Evolutionary conservation across 352 stramenopile species (phyloP).

Genomic region (Phytopythium litorale): DNA sequence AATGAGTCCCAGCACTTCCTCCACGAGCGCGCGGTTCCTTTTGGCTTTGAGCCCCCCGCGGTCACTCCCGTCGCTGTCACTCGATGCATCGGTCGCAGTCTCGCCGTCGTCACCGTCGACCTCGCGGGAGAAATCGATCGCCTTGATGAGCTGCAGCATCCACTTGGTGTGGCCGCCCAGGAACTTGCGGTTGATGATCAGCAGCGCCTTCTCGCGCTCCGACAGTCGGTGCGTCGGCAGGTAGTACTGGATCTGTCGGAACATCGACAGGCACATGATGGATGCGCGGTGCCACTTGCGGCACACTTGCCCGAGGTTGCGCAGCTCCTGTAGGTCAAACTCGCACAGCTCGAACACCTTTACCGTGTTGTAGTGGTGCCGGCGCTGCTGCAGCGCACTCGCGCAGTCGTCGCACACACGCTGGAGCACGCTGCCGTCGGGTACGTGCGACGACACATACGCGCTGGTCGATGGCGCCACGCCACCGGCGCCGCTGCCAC

Average conservation of each 20-base stretch:
- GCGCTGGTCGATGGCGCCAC: conserved; percentile 23
- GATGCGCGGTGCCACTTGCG: conserved; percentile 83
- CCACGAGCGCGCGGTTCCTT: conserved; percentile 31
- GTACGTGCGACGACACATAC: conserved; percentile 41
- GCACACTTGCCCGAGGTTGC: conserved; percentile 72
- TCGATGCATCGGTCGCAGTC: neutral
- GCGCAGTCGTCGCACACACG: conserved; percentile 83
- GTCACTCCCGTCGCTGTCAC: conserved; percentile 3
- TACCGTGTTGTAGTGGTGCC: conserved; percentile 84
- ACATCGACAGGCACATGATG: conserved; percentile 88
- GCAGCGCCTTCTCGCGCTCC: conserved; percentile 60
- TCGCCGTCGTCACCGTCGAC: conserved; percentile 30
- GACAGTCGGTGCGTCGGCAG: conserved; percentile 73
- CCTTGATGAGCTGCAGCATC: conserved; percentile 82
- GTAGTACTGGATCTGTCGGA: conserved; percentile 88
- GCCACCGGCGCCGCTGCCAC: neutral
- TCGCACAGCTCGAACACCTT: conserved; percentile 84
- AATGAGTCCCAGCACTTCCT: conserved; percentile 65
- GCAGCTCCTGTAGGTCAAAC: conserved; percentile 72
- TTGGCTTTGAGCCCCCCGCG: conserved; percentile 7
- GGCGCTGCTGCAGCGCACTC: conserved; percentile 72
- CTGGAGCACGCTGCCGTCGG: conserved; percentile 69
- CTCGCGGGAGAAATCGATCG: conserved; percentile 69
- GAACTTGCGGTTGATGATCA: conserved; percentile 81
- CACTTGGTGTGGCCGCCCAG: conserved; percentile 78